Conservation (phyloP, 1,284 basidiomycete species). For the Naganishia sp. region DNA sequence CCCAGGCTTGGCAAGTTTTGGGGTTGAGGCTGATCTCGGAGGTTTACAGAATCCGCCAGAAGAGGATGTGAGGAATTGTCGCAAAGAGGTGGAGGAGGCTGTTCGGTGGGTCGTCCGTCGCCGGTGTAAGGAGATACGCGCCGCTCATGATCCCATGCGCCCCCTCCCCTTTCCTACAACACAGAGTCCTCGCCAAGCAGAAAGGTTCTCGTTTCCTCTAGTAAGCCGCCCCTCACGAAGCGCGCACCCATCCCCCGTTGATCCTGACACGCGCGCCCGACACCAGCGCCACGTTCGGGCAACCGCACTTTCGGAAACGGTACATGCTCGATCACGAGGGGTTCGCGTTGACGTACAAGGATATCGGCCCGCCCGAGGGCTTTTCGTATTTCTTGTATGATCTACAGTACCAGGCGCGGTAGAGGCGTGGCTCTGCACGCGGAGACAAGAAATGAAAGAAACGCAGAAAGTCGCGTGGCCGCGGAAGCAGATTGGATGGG, state of each 20-base stretch:
- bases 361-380: slow-evolving; percentile 61
- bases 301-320: slow-evolving; percentile 81
- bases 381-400: slow-evolving; percentile 85
- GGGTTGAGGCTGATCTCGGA: not conserved
- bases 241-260: too few species aligned
- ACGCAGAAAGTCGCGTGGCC: too few species aligned
- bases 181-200: slow-evolving; percentile 64
- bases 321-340: slow-evolving; percentile 61
- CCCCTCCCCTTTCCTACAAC: too few species aligned
- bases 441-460: too few species aligned
- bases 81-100: slow-evolving; percentile 76
- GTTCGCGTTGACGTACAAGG: slow-evolving; percentile 36
- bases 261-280: too few species aligned
- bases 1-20: not conserved
- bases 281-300: slow-evolving; percentile 73
- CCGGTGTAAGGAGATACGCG: not conserved
- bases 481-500: too few species aligned
- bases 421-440: too few species aligned
- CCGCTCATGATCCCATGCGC: not conserved
- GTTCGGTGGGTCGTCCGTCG: slow-evolving; percentile 60
- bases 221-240: slow-evolving; percentile 33
- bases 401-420: slow-evolving; percentile 39
- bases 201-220: slow-evolving; percentile 71
- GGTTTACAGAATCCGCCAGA: slow-evolving; percentile 72
- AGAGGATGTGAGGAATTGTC: slow-evolving; percentile 73